Evolutionary conservation across 768 basidiomycete species (phyloP).

Genomic region (Tephrocybe sp.): DNA sequence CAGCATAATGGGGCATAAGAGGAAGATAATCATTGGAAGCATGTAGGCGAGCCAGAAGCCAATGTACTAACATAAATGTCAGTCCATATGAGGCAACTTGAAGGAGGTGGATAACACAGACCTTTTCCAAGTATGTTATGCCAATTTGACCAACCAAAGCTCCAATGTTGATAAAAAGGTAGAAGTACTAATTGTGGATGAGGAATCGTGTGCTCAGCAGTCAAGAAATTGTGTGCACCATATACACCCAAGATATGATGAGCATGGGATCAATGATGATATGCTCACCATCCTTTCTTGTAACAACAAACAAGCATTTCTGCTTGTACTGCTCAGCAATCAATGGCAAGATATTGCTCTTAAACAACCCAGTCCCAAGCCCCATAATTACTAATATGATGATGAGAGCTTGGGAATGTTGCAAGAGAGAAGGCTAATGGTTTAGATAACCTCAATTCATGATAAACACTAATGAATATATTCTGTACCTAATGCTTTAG

Average conservation of each 20-base stretch:
- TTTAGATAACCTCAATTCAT: too few species aligned
- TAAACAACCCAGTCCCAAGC: constrained; percentile 68
- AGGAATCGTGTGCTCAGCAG: not conserved
- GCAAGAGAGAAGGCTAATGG: too few species aligned
- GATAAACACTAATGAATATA: too few species aligned
- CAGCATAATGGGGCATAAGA: constrained; percentile 62
- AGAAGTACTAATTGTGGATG: constrained; percentile 48
- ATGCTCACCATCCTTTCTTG: constrained; percentile 56
- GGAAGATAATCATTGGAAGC: constrained; percentile 62
- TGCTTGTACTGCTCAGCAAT: constrained; percentile 75
- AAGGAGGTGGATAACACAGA: constrained; percentile 15
- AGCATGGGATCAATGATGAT: constrained; percentile 72
- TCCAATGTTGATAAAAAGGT: constrained; percentile 74
- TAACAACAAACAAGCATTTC: constrained; percentile 51
- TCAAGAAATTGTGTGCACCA: constrained; percentile 44
- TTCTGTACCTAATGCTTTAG: too few species aligned
- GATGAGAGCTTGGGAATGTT: too few species aligned
- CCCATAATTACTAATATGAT: constrained; percentile 66
- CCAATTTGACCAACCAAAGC: constrained; percentile 66
- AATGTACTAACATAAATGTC: constrained; percentile 41
- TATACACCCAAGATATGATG: constrained; percentile 72
- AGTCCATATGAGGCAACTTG: not conserved
- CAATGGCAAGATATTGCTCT: constrained; percentile 75
- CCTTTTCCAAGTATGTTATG: constrained; percentile 70
- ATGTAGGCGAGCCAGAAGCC: constrained; percentile 69